Base-by-base conservation (phyloP, 2,329 filamentous ascomycete genomes). In the Fusarium palustre region DNA sequence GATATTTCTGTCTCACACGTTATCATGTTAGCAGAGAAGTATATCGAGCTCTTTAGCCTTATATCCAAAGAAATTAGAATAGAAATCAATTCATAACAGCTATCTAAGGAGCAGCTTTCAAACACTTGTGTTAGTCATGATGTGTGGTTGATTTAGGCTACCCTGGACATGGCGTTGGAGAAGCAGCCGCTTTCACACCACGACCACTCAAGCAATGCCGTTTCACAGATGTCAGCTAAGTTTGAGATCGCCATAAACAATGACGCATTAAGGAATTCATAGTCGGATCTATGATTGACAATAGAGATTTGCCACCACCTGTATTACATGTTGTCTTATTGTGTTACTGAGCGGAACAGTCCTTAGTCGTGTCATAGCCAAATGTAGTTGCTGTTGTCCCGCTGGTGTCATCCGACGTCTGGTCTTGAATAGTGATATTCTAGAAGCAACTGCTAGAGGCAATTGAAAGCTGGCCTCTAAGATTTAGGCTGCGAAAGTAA, bases 71-170 rank as follows among this genome's bases (percentile, higher is more conserved):
- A 24, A 34, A 13, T 10, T 34, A 8, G 11, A 24, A 10, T 13
- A 0, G 3, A 38, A 3, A 38, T 18, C 8, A 24, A 15, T 12
- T 12, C 5, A 16, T 34, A 1, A 18, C 13, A n/a, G 5, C 7
- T n/a, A n/a, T n/a, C n/a, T 7, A n/a, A 24, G 20, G 4, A 48
- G 28, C 10, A 12, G 13, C 7, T 3, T 50, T 2, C 13, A 15
- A 38, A 3, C 39, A 39, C 6, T 1, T 4, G 12, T 39, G 18
- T 20, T 8, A 4, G 16, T 8, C n/a, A 25, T 30, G 18, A 13
- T 4, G 20, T 52, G 48, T 52, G 24, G 34, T 52, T 41, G 24
- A 52, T 30, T 30, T 30, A 52, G 48, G 24, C 34, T 52, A 52
- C 48, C 48, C 48, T 39, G 24, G 48, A 52, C 33, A 49, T 5